These are phyloP conservation scores for Canavalia gladiata DNA, from an alignment of 306 rosid species.

Conservation along the genomic window DNA sequence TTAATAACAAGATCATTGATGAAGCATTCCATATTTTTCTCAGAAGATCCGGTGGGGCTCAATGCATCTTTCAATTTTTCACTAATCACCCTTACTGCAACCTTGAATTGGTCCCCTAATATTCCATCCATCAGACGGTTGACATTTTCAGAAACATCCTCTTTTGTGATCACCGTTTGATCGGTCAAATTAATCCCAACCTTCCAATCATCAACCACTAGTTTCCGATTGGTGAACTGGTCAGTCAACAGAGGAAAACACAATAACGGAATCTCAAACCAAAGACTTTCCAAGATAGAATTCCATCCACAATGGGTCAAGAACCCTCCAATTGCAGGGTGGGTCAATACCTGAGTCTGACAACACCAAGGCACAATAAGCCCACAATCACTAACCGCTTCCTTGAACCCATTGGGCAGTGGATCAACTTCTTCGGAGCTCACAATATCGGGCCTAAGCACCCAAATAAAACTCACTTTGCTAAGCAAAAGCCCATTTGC, in stretches of 20 bases:
- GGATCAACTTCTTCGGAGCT: constrained; percentile 59
- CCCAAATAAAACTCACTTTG: constrained; percentile 62
- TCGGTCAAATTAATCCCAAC: constrained; percentile 58
- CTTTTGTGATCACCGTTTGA: constrained; percentile 25
- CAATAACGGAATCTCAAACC: constrained; percentile 61
- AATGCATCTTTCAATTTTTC: constrained; percentile 52
- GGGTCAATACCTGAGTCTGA: constrained; percentile 58
- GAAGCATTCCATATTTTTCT: constrained; percentile 53
- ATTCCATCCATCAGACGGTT: constrained; percentile 57
- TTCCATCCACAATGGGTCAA: constrained; percentile 77
- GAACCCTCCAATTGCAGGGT: constrained; percentile 67
- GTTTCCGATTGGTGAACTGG: constrained; percentile 70
- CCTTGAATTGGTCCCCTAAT: constrained; percentile 46
- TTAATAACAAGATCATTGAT: constrained; percentile 38
- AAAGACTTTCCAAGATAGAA: constrained; percentile 63
- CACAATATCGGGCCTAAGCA: constrained; percentile 64
- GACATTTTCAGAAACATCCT: constrained; percentile 51
- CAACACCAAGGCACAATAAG: constrained; percentile 68
- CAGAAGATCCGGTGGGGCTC: constrained; percentile 59
- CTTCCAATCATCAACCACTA: constrained; percentile 75
- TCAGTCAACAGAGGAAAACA: constrained; percentile 70
- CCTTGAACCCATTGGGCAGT: constrained; percentile 55
- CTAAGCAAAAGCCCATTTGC: constrained; percentile 62
- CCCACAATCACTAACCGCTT: constrained; percentile 48
- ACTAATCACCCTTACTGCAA: constrained; percentile 45